phyloP scores from a whole-genome alignment of 1,284 basidiomycete species.

The Xerocomus nothofagi region DNA sequence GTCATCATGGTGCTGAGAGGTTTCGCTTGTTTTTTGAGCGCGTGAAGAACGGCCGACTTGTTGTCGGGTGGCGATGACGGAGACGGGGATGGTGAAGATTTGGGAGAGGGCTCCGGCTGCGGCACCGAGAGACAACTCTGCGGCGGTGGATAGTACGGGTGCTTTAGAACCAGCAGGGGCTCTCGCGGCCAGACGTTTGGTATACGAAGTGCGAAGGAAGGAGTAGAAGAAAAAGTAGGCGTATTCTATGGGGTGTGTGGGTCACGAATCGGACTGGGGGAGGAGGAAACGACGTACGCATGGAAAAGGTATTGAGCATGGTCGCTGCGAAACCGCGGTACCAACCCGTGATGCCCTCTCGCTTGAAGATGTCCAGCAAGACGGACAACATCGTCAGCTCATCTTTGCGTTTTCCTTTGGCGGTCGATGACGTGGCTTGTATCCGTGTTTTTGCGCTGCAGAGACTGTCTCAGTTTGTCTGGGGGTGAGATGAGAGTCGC shows the following conservation, averaged over 20 bases:
- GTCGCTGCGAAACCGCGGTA: slow-evolving; percentile 97
- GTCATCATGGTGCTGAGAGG: slow-evolving; percentile 18
- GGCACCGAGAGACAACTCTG: slow-evolving; percentile 88
- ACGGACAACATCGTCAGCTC: slow-evolving; percentile 65
- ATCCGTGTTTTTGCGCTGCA: slow-evolving; percentile 92
- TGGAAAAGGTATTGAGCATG: slow-evolving; percentile 97
- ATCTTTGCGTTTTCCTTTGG: slow-evolving; percentile 53
- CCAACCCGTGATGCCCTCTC: slow-evolving; percentile 79
- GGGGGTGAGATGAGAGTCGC: neutral
- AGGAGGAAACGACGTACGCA: slow-evolving; percentile 70
- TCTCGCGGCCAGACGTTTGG: slow-evolving; percentile 61
- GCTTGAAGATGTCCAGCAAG: slow-evolving; percentile 68
- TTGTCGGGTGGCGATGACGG: slow-evolving; percentile 96
- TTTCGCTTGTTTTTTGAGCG: neutral
- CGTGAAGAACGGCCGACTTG: slow-evolving; percentile 65
- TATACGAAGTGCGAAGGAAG: slow-evolving; percentile 81
- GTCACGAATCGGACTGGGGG: neutral
- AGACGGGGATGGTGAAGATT: slow-evolving; percentile 97
- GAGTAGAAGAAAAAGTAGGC: slow-evolving; percentile 99
- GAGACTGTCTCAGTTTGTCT: slow-evolving; percentile 4
- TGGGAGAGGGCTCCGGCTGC: slow-evolving; percentile 93
- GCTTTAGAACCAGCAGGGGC: slow-evolving; percentile 57
- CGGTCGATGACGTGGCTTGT: slow-evolving; percentile 62
- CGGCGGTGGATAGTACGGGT: slow-evolving; percentile 69
- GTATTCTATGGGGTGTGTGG: slow-evolving; percentile 68